A percentile compares a stretch with the other conserved stretches of the same genome.
Evolutionary conservation across 306 rosid genomes (phyloP).

Genomic region (Sechiopsis laciniata): DNA sequence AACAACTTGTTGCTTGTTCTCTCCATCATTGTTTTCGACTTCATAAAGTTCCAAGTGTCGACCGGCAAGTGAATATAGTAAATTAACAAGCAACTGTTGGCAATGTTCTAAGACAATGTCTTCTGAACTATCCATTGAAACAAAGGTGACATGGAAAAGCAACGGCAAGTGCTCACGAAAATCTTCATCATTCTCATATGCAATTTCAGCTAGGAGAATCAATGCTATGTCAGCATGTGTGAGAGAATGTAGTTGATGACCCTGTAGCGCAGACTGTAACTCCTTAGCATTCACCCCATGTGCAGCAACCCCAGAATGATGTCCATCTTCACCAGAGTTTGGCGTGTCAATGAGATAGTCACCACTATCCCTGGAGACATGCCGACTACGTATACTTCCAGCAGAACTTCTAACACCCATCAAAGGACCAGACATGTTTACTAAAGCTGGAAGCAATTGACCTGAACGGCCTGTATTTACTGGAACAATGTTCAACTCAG

Average conservation of each 20-base stretch:
- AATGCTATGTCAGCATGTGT: slow-evolving; percentile 97
- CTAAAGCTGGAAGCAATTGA: slow-evolving; percentile 86
- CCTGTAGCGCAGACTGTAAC: slow-evolving; percentile 96
- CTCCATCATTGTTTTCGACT: slow-evolving; percentile 93
- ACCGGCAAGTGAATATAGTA: slow-evolving; percentile 93
- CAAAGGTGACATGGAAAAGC: slow-evolving; percentile 93
- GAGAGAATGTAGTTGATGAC: slow-evolving; percentile 97
- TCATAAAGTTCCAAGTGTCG: slow-evolving; percentile 97
- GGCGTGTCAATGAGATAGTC: slow-evolving; percentile 97
- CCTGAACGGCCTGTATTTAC: slow-evolving; percentile 86
- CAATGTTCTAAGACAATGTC: slow-evolving; percentile 98
- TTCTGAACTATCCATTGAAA: slow-evolving; percentile 98
- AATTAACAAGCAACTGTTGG: slow-evolving; percentile 96
- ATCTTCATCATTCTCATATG: slow-evolving; percentile 98
- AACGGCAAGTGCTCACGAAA: slow-evolving; percentile 96
- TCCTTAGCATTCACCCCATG: slow-evolving; percentile 89
- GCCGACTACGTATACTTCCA: slow-evolving; percentile 92
- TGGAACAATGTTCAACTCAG: slow-evolving; percentile 80
- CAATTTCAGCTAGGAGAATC: slow-evolving; percentile 96
- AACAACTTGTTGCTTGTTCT: slow-evolving; percentile 98
- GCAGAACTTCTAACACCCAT: slow-evolving; percentile 98
- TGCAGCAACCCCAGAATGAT: slow-evolving; percentile 50
- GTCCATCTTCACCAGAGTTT: slow-evolving; percentile 92
- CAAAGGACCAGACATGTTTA: slow-evolving; percentile 96
- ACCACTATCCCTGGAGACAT: slow-evolving; percentile 96